A percentile compares a stretch with the other conserved stretches of the same genome.
Conservation (phyloP, 148 eudicot genomes). For the Pharnaceum exiguum region DNA sequence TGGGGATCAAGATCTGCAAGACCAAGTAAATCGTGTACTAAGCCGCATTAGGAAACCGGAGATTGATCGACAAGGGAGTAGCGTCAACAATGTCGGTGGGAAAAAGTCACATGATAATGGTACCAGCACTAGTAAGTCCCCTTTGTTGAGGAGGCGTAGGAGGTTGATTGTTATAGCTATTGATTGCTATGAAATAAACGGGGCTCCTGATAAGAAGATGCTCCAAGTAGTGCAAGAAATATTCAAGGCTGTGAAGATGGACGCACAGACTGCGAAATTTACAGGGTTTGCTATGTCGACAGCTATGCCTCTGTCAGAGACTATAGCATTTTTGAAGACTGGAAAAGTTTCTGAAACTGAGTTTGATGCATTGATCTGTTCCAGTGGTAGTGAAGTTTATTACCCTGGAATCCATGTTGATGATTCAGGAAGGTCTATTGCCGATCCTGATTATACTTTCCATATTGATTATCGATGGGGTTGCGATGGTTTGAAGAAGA, state of each 20-base stretch:
- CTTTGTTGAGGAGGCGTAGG: conserved; percentile 51
- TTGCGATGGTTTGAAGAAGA: conserved; percentile 51
- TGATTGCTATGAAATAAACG: conserved; percentile 56
- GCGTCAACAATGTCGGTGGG: conserved; percentile 24
- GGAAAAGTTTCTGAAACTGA: conserved; percentile 54
- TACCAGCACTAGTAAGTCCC: conserved; percentile 44
- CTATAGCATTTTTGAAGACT: conserved; percentile 36
- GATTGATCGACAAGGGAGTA: conserved; percentile 11
- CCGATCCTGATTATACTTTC: conserved; percentile 53
- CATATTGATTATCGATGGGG: conserved; percentile 85
- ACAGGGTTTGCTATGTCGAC: conserved; percentile 60
- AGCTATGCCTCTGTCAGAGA: conserved; percentile 59
- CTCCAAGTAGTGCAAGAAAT: conserved; percentile 46
- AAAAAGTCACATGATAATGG: conserved; percentile 22
- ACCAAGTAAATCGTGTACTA: conserved; percentile 55
- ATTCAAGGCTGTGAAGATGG: conserved; percentile 43
- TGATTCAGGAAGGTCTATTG: conserved; percentile 39
- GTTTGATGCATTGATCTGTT: conserved; percentile 71
- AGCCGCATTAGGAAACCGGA: conserved; percentile 51
- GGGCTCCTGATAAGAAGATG: conserved; percentile 59
- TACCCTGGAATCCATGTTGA: conserved; percentile 53
- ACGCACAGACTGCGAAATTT: conserved; percentile 41
- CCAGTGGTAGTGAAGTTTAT: conserved; percentile 70
- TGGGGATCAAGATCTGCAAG: conserved; percentile 36
- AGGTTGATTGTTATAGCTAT: conserved; percentile 55